Conservation (phyloP, 2,329 filamentous ascomycete species). For the Penicillium sp. region DNA sequence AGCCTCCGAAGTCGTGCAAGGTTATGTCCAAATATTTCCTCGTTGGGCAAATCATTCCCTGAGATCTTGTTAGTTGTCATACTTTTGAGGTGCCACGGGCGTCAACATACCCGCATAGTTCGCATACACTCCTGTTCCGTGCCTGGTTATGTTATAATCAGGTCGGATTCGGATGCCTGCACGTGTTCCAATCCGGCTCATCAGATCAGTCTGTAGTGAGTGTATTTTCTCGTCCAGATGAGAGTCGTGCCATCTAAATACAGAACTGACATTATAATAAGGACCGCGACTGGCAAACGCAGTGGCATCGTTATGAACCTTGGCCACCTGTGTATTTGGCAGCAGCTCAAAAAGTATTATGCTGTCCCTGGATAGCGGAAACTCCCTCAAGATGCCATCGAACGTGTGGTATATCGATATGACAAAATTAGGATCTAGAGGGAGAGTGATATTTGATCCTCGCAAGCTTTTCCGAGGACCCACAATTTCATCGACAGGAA, state of each 20-base stretch:
- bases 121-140: background rate
- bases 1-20: slow-evolving; percentile 1
- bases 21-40: slow-evolving; percentile 8
- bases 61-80: background rate
- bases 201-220: background rate
- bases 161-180: background rate
- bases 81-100: too few relatives aligned
- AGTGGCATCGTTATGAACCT: background rate
- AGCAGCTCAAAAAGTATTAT: background rate
- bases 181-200: background rate
- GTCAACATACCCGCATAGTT: background rate
- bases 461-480: background rate
- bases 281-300: slow-evolving; percentile 1
- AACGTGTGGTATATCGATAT: too few relatives aligned
- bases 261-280: slow-evolving; percentile 1
- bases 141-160: background rate
- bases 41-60: background rate
- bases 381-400: too few relatives aligned
- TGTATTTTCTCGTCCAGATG: slow-evolving; percentile 1
- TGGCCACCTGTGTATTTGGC: background rate
- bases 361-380: too few relatives aligned
- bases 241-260: background rate
- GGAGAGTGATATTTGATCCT: background rate
- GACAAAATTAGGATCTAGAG: background rate
- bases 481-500: too few relatives aligned